Conservation (phyloP, 441 rosid species). For the Kokia cookei region DNA sequence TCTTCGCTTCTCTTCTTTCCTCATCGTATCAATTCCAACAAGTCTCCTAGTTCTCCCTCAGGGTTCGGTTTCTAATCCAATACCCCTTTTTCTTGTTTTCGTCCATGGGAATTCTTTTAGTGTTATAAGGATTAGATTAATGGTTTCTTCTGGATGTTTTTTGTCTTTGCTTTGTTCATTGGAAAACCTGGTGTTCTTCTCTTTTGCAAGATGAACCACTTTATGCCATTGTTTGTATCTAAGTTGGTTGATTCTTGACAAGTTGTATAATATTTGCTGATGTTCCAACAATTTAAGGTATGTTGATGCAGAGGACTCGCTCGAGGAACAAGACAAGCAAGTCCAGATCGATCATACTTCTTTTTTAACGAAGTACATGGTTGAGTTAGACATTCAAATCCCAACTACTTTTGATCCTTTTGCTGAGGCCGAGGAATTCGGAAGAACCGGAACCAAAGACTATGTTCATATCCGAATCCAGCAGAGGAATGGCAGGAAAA, state of each 20-base stretch:
- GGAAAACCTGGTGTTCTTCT: not conserved
- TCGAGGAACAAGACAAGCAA: not conserved
- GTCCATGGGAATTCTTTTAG: not conserved
- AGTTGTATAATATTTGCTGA: not conserved
- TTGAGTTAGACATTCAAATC: conserved; percentile 49
- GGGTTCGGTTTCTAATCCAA: not conserved
- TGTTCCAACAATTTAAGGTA: not conserved
- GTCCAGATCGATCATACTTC: conserved; percentile 1
- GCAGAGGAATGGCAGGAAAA: conserved; percentile 65
- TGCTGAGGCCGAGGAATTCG: conserved; percentile 47
- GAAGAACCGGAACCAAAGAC: conserved; percentile 41
- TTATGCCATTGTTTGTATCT: not conserved
- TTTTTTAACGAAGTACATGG: conserved; percentile 57
- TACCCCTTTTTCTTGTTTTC: not conserved
- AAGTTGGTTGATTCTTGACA: not conserved
- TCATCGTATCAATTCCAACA: not conserved
- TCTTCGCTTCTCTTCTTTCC: not conserved
- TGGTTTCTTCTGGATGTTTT: not conserved
- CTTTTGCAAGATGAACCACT: not conserved
- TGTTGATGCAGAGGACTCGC: not conserved
- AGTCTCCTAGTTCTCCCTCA: not conserved
- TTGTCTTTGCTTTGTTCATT: not conserved
- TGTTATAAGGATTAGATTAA: not conserved
- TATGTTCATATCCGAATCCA: conserved; percentile 59
- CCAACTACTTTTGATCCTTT: conserved; percentile 70